Base-by-base conservation (phyloP, 768 basidiomycete genomes). In the Mycena crocata region DNA sequence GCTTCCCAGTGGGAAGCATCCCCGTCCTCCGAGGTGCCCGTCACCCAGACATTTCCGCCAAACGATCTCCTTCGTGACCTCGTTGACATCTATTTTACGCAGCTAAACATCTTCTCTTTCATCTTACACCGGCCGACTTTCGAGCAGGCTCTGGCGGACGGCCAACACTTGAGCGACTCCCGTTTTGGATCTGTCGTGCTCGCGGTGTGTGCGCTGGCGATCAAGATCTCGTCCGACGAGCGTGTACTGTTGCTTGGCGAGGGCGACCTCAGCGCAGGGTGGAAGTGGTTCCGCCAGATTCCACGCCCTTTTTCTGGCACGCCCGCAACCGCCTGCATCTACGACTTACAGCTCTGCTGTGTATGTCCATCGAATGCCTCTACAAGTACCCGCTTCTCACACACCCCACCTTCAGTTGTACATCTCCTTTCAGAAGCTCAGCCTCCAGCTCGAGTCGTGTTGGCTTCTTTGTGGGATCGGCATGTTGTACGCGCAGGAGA, bases 101-200 rank as follows among this genome's bases (percentile, higher is more conserved):
- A 80, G 35, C 34, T 78, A 57, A 85, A 88, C 68, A 62, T 73
- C 17, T 70, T 78, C 32, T 67, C 76, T 1, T 86, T 87, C 1
- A 71, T 90, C 2, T 71, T 91, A 12, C 89, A 90, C 65, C 80
- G 83, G 0, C 82, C 83, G 1, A 80, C 81, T 19, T 89, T 90
- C 63, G 78, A 84, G 31, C 71, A 74, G 21, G 76, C 80, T 24
- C 67, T 85, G 40, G 66, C 64, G 2, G 75, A 80, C 4, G 78
- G 80, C 0, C 64, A 81, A 3, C 83, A 87, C 70, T 61, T 79
- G 17, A 75, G 72, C 2, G 78, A 86, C 48, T 19, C 74, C 0
- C 69, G 77, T 0, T 88, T 90, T 68, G 79, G 77, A 1, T 64
- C 78, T 5, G 76, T 82, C 4, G 85, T 89, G 42, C 77, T 89